phyloP scores from a whole-genome alignment of 805 yeast species.

The Teunomyces pallodes region DNA sequence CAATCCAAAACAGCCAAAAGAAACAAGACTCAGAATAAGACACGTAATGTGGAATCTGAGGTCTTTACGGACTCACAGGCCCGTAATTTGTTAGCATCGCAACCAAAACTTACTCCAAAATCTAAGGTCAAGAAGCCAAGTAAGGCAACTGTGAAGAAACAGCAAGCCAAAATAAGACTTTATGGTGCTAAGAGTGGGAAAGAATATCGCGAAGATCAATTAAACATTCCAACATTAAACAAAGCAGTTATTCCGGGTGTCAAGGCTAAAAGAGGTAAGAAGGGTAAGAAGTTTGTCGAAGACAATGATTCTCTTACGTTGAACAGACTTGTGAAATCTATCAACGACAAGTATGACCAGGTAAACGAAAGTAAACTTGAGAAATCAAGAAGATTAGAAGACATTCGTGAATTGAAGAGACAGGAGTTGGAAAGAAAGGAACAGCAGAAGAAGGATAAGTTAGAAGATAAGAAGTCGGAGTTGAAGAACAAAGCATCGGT shows the following conservation, averaged over 20 bases:
- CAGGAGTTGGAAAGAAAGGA: constrained; percentile 87
- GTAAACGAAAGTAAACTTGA: constrained; percentile 86
- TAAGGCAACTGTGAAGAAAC: constrained; percentile 59
- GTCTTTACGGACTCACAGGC: constrained; percentile 67
- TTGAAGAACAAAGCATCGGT: constrained; percentile 67
- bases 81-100: constrained; percentile 57
- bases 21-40: constrained; percentile 48
- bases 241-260: constrained; percentile 84
- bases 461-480: constrained; percentile 77
- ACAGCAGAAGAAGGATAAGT: constrained; percentile 58
- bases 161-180: constrained; percentile 59
- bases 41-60: constrained; percentile 61
- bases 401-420: constrained; percentile 80
- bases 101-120: constrained; percentile 61
- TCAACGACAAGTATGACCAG: constrained; percentile 78
- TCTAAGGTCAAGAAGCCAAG: constrained; percentile 49
- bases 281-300: constrained; percentile 75
- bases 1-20: constrained; percentile 63
- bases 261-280: constrained; percentile 75
- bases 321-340: constrained; percentile 70
- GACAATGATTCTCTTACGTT: constrained; percentile 64
- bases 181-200: constrained; percentile 62
- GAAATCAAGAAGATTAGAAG: constrained; percentile 84
- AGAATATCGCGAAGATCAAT: constrained; percentile 71
- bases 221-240: constrained; percentile 77